Conservation (phyloP, 2,329 filamentous ascomycete species). For the Aspergillus sp. region DNA sequence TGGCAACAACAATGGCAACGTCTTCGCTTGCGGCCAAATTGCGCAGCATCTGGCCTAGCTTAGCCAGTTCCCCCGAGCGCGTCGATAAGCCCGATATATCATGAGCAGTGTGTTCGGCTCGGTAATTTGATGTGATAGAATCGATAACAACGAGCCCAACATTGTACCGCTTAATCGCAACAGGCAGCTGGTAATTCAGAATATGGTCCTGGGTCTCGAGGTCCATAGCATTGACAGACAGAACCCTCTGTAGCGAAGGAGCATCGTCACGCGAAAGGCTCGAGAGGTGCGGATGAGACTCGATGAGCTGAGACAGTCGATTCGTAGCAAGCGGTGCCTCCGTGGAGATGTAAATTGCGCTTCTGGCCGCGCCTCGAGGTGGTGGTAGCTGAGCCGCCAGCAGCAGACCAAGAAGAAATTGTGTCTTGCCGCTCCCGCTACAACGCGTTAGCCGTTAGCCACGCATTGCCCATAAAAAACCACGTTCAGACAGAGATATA, state of each 20-base stretch:
- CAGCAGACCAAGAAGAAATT: conserved; percentile 82
- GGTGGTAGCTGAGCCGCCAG: conserved; percentile 79
- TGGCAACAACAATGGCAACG: conserved; percentile 85
- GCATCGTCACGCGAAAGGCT: conserved; percentile 38
- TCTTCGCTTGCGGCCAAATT: conserved; percentile 71
- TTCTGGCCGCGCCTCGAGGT: conserved; percentile 67
- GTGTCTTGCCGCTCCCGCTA: conserved; percentile 89
- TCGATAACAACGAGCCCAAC: conserved; percentile 84
- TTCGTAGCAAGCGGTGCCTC: conserved; percentile 81
- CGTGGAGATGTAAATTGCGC: conserved; percentile 91
- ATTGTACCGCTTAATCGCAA: conserved; percentile 72
- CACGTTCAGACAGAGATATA: conserved; percentile 25
- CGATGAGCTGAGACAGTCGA: conserved; percentile 77
- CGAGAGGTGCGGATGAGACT: conserved; percentile 62
- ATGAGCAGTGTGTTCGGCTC: conserved; percentile 66
- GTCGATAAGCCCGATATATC: conserved; percentile 62
- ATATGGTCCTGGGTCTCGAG: conserved; percentile 96
- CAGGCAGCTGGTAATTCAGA: conserved; percentile 85
- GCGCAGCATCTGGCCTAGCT: conserved; percentile 71
- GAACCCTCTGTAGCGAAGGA: conserved; percentile 72
- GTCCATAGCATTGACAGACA: conserved; percentile 81
- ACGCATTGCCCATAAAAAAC: too few relatives aligned
- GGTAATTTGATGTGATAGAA: conserved; percentile 92
- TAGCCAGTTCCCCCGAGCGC: conserved; percentile 73
- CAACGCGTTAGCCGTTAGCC: conserved; percentile 3